Conservation (phyloP, 2,329 filamentous ascomycete species). For the Aureobasidium sp. region DNA sequence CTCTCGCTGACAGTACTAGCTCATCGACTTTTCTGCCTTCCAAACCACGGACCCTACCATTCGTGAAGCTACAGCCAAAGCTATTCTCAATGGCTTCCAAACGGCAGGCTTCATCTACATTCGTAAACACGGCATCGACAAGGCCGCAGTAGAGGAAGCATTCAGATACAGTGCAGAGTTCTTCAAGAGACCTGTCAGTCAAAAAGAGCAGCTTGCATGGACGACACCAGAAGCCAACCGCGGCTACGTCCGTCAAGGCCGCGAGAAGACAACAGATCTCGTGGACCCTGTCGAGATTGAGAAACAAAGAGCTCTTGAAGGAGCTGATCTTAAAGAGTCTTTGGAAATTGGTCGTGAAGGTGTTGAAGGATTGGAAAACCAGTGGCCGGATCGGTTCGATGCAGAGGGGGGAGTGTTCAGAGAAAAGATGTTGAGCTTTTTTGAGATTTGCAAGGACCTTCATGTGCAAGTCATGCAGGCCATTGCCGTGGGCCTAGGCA, state of each 20-base stretch:
- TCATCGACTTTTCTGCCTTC: constrained; percentile 81
- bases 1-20: constrained; percentile 34
- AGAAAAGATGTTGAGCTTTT: constrained; percentile 78
- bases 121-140: constrained; percentile 77
- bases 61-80: constrained; percentile 60
- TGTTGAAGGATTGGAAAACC: constrained; percentile 73
- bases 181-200: constrained; percentile 67
- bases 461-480: constrained; percentile 77
- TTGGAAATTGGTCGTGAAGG: constrained; percentile 69
- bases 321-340: constrained; percentile 64
- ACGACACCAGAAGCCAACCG: constrained; percentile 57
- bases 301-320: constrained; percentile 56
- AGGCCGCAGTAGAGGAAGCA: constrained; percentile 39
- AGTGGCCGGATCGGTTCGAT: constrained; percentile 69
- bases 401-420: constrained; percentile 72
- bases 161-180: constrained; percentile 67
- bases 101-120: constrained; percentile 92
- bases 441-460: constrained; percentile 75
- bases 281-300: constrained; percentile 64
- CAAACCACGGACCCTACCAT: constrained; percentile 72
- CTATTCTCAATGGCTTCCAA: constrained; percentile 82
- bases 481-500: constrained; percentile 66
- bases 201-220: constrained; percentile 76
- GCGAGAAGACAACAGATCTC: constrained; percentile 74
- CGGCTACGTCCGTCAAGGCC: constrained; percentile 55